Conservation (phyloP, 1,139 yeast species). For the Geotrichum candidum region DNA sequence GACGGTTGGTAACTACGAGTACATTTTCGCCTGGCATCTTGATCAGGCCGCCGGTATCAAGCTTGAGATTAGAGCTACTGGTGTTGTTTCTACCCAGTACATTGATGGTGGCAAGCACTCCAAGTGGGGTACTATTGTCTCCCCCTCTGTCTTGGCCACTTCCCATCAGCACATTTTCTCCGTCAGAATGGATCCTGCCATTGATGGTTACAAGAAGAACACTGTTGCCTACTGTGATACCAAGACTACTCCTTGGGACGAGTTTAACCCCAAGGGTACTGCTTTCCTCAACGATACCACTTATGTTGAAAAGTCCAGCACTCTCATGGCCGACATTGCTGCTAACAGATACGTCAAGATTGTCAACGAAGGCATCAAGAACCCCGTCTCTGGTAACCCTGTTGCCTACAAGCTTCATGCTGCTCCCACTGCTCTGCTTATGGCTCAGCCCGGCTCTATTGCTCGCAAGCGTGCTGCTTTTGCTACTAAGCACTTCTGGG, state of each 20-base stretch:
- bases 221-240: slow-evolving; percentile 67
- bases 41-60: slow-evolving; percentile 80
- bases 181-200: slow-evolving; percentile 80
- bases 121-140: slow-evolving; percentile 80
- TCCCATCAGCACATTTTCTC: slow-evolving; percentile 84
- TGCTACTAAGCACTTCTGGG: slow-evolving; percentile 74
- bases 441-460: slow-evolving; percentile 59
- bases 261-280: slow-evolving; percentile 62
- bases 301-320: slow-evolving; percentile 65
- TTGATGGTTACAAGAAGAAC: slow-evolving; percentile 78
- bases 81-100: slow-evolving; percentile 65
- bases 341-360: slow-evolving; percentile 74
- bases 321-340: slow-evolving; percentile 68
- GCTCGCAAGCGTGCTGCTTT: slow-evolving; percentile 62
- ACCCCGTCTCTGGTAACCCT: slow-evolving; percentile 69
- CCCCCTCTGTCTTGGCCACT: slow-evolving; percentile 83
- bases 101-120: slow-evolving; percentile 69
- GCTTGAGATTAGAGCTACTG: slow-evolving; percentile 83
- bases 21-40: slow-evolving; percentile 68
- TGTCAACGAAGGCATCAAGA: slow-evolving; percentile 64
- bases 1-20: slow-evolving; percentile 87
- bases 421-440: slow-evolving; percentile 71
- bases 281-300: slow-evolving; percentile 67
- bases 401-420: slow-evolving; percentile 76
- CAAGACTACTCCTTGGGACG: slow-evolving; percentile 55